Base-by-base conservation (phyloP, 345 rosid species). In the Pistacia atlantica region DNA sequence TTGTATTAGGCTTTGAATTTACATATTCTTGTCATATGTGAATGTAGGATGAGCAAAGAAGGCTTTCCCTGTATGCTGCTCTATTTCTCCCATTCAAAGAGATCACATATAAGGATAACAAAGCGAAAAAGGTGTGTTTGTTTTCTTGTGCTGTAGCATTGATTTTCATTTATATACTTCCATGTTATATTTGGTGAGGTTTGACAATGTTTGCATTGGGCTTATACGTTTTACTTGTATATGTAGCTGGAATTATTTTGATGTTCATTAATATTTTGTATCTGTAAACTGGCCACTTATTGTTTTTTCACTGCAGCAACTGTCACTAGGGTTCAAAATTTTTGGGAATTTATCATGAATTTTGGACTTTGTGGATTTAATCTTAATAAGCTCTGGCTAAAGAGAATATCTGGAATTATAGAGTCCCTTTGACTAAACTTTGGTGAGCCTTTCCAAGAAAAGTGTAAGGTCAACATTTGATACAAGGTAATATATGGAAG, bases 1-100 rank as follows among this genome's bases (percentile, higher is more conserved):
- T 31, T 59, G 0, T 45, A 12, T 48, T 61, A 46, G 60, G 38
- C 69, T 79, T 67, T 76, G 72, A 33, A 35, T 61, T 81, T 46
- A 22, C 75, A 71, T 18, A 61, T 82, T 51, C 25, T 22, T 22
- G 25, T 22, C 25, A 22, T 22, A 22, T 22, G 25, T 22, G 25
- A 22, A 22, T 22, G 25, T 22, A 22, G 25, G 25, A 22, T 22
- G 25, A 22, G 25, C 25, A 22, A 22, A 22, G 25, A 22, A 22
- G 25, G 25, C 25, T 22, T 22, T 22, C 25, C 25, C 25, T 22
- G 25, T 22, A 22, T 22, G 25, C 25, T 22, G 25, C 25, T 22
- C 25, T 22, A 22, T 22, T 22, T 22, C 25, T 22, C 25, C 25
- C 25, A 22, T 22, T 22, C 25, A 22, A 22, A 22, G 25, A 22